phyloP scores from a whole-genome alignment of 352 stramenopile genomes.

The Globisporangium uncinulatum region DNA sequence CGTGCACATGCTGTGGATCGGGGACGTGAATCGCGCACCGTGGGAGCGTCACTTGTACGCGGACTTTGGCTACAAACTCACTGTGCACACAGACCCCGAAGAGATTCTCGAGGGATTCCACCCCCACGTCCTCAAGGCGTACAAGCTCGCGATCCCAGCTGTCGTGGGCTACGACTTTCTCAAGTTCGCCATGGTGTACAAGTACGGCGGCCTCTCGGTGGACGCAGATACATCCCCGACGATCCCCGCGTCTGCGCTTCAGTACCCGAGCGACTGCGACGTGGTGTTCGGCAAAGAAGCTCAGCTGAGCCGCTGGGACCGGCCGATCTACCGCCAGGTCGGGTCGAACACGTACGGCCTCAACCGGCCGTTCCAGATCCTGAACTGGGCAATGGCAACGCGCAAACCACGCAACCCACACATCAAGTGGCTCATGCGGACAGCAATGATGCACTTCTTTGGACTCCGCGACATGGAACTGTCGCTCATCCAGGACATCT shows the following conservation, averaged over 20 bases:
- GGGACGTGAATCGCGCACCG: slow-evolving; percentile 5
- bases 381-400: slow-evolving; percentile 16
- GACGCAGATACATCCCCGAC: slow-evolving; percentile 10
- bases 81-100: slow-evolving; percentile 6
- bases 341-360: slow-evolving; percentile 1
- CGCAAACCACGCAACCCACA: slow-evolving; percentile 8
- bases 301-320: background rate
- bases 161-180: slow-evolving; percentile 14
- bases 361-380: slow-evolving; percentile 13
- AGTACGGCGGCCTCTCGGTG: slow-evolving; percentile 9
- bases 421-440: slow-evolving; percentile 5
- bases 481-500: slow-evolving; percentile 11
- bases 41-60: too few species aligned
- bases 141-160: slow-evolving; percentile 7
- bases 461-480: slow-evolving; percentile 14
- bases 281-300: slow-evolving; percentile 14
- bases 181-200: slow-evolving; percentile 15
- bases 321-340: background rate
- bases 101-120: slow-evolving; percentile 11
- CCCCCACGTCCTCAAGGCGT: slow-evolving; percentile 9
- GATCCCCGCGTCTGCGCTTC: background rate
- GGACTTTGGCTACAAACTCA: slow-evolving; percentile 9
- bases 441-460: slow-evolving; percentile 10
- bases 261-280: slow-evolving; percentile 4
- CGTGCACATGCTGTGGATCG: slow-evolving; percentile 17